These are phyloP conservation scores for Zizania palustris DNA, from an alignment of 202 grass and related monocot species.

Conservation along the genomic window DNA sequence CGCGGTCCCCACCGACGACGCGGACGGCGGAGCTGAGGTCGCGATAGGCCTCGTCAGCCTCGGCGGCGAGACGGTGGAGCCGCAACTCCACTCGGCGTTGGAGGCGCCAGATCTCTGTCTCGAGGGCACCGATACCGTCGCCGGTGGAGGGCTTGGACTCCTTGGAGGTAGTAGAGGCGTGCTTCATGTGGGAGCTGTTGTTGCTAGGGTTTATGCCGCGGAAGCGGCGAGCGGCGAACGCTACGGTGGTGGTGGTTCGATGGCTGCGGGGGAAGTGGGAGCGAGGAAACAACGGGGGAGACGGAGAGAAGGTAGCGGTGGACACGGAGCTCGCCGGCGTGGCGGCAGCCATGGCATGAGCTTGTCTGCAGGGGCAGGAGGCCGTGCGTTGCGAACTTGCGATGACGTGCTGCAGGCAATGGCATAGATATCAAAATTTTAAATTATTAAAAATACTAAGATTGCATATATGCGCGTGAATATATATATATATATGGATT, in stretches of 20 bases:
- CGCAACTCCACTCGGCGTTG: conserved; percentile 44
- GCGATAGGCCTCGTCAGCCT: conserved; percentile 62
- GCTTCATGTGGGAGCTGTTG: conserved; percentile 30
- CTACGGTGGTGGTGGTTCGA: neutral
- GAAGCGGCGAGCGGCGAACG: conserved; percentile 31
- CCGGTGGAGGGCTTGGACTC: conserved; percentile 23
- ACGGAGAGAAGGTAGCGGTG: neutral
- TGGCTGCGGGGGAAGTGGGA: neutral
- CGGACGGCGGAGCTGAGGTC: conserved; percentile 65
- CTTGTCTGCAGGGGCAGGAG: neutral
- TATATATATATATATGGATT: too few species aligned
- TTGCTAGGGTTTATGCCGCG: conserved; percentile 34
- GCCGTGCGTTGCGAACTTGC: too few species aligned
- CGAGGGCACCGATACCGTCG: conserved; percentile 28
- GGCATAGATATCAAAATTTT: too few species aligned
- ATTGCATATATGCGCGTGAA: too few species aligned
- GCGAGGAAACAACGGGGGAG: conserved; percentile 1
- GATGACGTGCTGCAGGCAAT: too few species aligned
- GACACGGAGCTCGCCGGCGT: conserved; percentile 26
- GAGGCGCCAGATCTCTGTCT: conserved; percentile 49
- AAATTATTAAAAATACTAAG: too few species aligned
- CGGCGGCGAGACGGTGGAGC: conserved; percentile 54
- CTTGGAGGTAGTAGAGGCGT: neutral
- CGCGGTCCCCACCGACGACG: conserved; percentile 57
- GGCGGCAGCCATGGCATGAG: conserved; percentile 28